Base-by-base conservation (phyloP, 176 grass and related monocot genomes). In the Cymbopogon citratus region DNA sequence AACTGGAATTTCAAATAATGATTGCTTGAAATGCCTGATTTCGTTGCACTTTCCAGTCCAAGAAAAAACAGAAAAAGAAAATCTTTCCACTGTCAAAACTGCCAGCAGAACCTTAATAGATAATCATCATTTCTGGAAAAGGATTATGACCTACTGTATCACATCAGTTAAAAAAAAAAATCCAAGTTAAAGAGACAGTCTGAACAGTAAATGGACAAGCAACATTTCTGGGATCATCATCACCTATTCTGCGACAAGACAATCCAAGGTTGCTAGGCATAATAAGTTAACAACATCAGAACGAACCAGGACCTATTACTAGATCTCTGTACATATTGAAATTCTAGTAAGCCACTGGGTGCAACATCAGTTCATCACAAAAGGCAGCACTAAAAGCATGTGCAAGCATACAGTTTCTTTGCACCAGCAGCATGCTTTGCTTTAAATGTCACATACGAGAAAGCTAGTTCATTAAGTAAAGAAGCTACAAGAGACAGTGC, bases 301-400 rank as follows among this genome's bases (percentile, higher is more conserved):
- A 74, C 26, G 2, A 9, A 68, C 25, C 31, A 36, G 27, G 48
- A 49, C 35, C 28, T 28, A 49, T 48, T 28, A 46, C 6, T 62
- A 59, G 38, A 10, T 67, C 68, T 70, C 63, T 63, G 23, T 5
- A 76, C 1, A 41, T 0, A 49, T 16, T 51, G 23, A 76, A 39
- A 72, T 71, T 66, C 69, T 72, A 54, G 43, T 54, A 66, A 29
- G 6, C 31, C 40, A 56, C 31, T 26, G 57, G 24, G 16, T 35
- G 39, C 19, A 27, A 48, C 23, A 69, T 40, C 54, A 77, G 43
- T 71, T 71, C 39, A 26, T 54, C 57, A 78, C 74, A 72, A 65
- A 66, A 80, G 69, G 57, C 56, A 78, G 57, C 80, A 83, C 56
- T 1, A 21, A 83, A 76, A 70, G 76, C 71, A 85, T 89, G 87